These are phyloP conservation scores for Rutstroemia sp. DNA, from an alignment of 2,329 filamentous ascomycete species.

Conservation along the genomic window DNA sequence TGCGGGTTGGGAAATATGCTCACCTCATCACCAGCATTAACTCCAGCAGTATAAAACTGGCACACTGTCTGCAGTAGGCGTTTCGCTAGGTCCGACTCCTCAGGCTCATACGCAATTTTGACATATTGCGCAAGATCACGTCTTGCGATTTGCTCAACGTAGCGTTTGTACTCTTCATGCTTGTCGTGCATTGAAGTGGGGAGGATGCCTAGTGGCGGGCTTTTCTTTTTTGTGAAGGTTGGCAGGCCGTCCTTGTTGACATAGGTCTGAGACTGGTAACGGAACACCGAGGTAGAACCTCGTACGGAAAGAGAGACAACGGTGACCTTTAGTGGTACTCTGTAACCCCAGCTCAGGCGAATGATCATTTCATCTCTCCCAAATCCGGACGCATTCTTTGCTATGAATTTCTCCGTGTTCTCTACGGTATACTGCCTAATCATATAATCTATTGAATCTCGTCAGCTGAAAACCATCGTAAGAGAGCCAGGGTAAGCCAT, in stretches of 20 bases:
- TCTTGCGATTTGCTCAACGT: slow-evolving; percentile 24
- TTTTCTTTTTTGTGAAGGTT: slow-evolving; percentile 18
- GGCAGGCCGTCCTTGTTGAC: slow-evolving; percentile 11
- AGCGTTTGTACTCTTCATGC: slow-evolving; percentile 20
- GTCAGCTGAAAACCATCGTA: neutral
- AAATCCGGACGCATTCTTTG: slow-evolving; percentile 22
- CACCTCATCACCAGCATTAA: slow-evolving; percentile 22
- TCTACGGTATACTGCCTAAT: slow-evolving; percentile 23
- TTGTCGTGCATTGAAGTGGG: slow-evolving; percentile 24
- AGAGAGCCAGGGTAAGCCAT: slow-evolving; percentile 1
- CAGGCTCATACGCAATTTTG: slow-evolving; percentile 18
- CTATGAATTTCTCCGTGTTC: slow-evolving; percentile 25
- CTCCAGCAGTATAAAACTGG: slow-evolving; percentile 18
- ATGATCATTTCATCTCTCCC: slow-evolving; percentile 20
- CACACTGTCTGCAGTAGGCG: slow-evolving; percentile 20
- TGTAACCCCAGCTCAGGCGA: slow-evolving; percentile 24
- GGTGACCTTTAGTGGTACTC: slow-evolving; percentile 17
- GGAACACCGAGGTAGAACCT: slow-evolving; percentile 18
- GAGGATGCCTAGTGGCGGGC: slow-evolving; percentile 26
- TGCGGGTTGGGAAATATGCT: neutral
- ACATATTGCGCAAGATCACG: slow-evolving; percentile 20
- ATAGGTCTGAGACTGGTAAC: slow-evolving; percentile 16
- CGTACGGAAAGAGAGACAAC: slow-evolving; percentile 24
- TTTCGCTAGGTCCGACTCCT: slow-evolving; percentile 22
- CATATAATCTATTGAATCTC: slow-evolving; percentile 20